Base-by-base conservation (phyloP, 1,139 yeast species). In the Candida sp. region DNA sequence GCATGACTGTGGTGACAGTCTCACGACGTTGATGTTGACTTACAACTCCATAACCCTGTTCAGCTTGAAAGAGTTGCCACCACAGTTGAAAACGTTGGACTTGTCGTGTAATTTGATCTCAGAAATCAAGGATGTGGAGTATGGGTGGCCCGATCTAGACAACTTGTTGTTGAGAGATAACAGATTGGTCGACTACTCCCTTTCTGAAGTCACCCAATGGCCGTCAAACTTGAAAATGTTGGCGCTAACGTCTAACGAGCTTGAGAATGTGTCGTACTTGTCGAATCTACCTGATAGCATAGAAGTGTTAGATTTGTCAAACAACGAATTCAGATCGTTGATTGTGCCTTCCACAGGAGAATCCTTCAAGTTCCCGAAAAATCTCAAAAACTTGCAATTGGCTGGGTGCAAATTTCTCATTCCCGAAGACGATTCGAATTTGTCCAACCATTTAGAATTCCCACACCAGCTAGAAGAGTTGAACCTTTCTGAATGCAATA, bases 1-100 rank as follows among this genome's bases (percentile, higher is more conserved):
- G 33, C 73, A 26, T n/a, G 9, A 3, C 11, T 28, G 47, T 34
- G 12, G 75, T 0, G 42, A 46, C 2, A 49, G 58, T 30, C 58
- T 73, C 43, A 65, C 62, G 11, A 67, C 70, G 2, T 57, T 75
- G 33, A 73, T 73, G 78, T 54, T 73, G 43, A 67, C 77, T 0
- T 63, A 70, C 56, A 73, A 73, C 51, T 59, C 61, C 26, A 47
- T 72, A 23, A 48, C 58, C 8, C 46, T 53, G 6, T 46, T 72
- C 22, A 61, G 67, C 49, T 51, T 70, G 2, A 56, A 63, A 7
- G 48, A 51, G 8, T 61, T 73, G 17, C 76, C 75, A 0, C 54
- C 51, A 7, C 56, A 66, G 1, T 56, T 73, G 42, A 67, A 65
- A 46, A 66, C 68, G 1, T 53, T 73, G 28, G 77, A 72, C 49